Evolutionary conservation across 345 rosid genomes (phyloP), one percentile per base, ranked within the genome.

Genomic region (Ceriops decandra): DNA sequence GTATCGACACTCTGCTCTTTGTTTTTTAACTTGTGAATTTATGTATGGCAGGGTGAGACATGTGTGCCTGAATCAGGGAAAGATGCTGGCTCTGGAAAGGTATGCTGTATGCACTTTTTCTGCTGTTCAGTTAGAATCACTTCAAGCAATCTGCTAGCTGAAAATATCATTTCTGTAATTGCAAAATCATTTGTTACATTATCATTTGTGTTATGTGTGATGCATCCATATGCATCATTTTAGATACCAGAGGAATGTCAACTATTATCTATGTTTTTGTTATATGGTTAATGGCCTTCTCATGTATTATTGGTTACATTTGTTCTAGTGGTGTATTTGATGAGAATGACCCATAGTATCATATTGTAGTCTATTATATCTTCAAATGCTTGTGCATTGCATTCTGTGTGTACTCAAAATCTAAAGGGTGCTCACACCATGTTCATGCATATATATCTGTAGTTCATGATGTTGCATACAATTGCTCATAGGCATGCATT

Each of bases 11-110:
- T 58, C n/a, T 69, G 52, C 49, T 54, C 28, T 51, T 51, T 27
- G 42, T 38, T 17, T 42, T 19, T 38, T 46, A 68, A 62, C 52
- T 53, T 6, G 4, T 61, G 70, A 60, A 30, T 79, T 69, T 80
- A 69, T 72, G 68, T 24, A 76, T 81, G 75, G 65, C 82, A 95
- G 99, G 99, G 99, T 27, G 99, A 95, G 80, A 78, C 82, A 4
- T 72, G 52, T 78, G 85, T 67, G 69, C 76, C 85, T 66, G 98
- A 95, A 77, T 64, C 89, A 2, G 90, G 80, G 54, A 88, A 87
- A 70, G 99, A 92, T 30, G 79, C 78, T 63, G 62, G 78, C 42
- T n/a, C 75, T 21, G 88, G 62, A 64, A 89, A 90, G 97, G 98
- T 93, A 75, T 47, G 15, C 5, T 42, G 64, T 59, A 28, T 64